Percentiles rank a stretch among this genome's conserved stretches.
phyloP scores from a whole-genome alignment of 2,329 filamentous ascomycete genomes.

The Botrytis fragariae region DNA sequence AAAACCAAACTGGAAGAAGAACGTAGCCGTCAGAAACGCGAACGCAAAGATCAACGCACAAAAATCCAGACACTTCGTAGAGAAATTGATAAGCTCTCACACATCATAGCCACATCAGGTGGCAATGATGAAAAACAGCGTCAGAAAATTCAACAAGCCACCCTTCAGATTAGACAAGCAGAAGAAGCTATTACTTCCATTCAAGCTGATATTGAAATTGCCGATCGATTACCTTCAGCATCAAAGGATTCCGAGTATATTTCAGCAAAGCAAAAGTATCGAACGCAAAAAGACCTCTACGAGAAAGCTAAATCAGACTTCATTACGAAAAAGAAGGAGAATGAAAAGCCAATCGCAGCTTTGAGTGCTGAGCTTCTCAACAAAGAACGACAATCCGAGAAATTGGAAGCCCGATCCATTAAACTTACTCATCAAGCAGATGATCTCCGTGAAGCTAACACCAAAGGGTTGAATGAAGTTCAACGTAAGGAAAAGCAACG shows the following conservation, averaged over 20 bases:
- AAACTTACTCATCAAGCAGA: conserved; percentile 72
- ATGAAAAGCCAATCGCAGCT: conserved; percentile 61
- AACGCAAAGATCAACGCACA: conserved; percentile 72
- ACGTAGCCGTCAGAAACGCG: conserved; percentile 64
- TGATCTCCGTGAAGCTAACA: conserved; percentile 65
- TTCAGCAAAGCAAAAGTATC: conserved; percentile 53
- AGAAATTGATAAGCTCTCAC: conserved; percentile 68
- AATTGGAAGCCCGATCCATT: conserved; percentile 66
- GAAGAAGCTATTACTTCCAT: conserved; percentile 57
- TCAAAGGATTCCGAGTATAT: conserved; percentile 56
- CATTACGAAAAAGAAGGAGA: conserved; percentile 58
- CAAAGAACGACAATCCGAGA: conserved; percentile 66
- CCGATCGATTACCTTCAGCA: conserved; percentile 59
- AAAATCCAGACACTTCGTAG: conserved; percentile 65
- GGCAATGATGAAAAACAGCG: conserved; percentile 73
- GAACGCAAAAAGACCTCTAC: conserved; percentile 47
- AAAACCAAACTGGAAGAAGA: conserved; percentile 70
- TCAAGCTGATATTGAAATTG: conserved; percentile 58
- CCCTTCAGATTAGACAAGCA: conserved; percentile 67
- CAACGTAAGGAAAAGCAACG: conserved; percentile 37
- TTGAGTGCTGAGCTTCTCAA: conserved; percentile 62
- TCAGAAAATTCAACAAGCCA: conserved; percentile 73
- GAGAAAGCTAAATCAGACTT: conserved; percentile 49
- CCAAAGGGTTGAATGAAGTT: conserved; percentile 47
- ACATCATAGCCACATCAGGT: conserved; percentile 65